Evolutionary conservation across 805 yeast genomes (phyloP), one percentile per base, ranked within the genome.

Genomic region (Ogataea polymorpha): DNA sequence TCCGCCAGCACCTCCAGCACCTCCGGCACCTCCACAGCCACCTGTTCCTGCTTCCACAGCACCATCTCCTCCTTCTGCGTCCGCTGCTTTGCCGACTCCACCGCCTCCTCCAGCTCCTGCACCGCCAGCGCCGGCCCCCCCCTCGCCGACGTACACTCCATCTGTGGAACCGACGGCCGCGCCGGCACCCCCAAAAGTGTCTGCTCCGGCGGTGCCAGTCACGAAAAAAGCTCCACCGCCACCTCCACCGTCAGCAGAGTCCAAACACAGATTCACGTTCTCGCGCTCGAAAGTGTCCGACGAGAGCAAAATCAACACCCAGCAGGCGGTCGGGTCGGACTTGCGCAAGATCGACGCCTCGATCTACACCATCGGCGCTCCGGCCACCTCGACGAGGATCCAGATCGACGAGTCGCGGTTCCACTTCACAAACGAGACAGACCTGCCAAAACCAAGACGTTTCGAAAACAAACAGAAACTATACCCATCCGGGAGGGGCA

Each of bases 401-500:
- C 67, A 62, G 4, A 85, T 88, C 36, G 87, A 86, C 51, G 93
- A 86, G 57, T 61, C 70, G n/a, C 68, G 90, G 52, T 89, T 82
- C 68, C 75, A 72, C 49, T 90, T 87, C 70, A 58, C 68, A 3
- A 86, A 86, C 58, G 72, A 75, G 13, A 63, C 66, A 31, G 83
- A 87, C 17, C 68, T 93, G 32, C 98, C 99, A 0, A 79, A 79
- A 51, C 98, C 99, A n/a, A 72, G 98, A 50, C 73, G 75, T 36
- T 88, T 85, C 56, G 79, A 75, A 38, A 85, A 81, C 3, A 74
- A 73, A 34, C 75, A 75, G 44, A 89, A 91, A 60, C 67, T 89
- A 49, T 93, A 93, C 65, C 96, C 98, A 13, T 86, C 96, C 64
- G 98, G 98, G 11, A 75, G 96, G 53, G 98, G 98, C 3, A 78